Base-by-base conservation (phyloP, 306 rosid genomes). In the Vigna hirtella region DNA sequence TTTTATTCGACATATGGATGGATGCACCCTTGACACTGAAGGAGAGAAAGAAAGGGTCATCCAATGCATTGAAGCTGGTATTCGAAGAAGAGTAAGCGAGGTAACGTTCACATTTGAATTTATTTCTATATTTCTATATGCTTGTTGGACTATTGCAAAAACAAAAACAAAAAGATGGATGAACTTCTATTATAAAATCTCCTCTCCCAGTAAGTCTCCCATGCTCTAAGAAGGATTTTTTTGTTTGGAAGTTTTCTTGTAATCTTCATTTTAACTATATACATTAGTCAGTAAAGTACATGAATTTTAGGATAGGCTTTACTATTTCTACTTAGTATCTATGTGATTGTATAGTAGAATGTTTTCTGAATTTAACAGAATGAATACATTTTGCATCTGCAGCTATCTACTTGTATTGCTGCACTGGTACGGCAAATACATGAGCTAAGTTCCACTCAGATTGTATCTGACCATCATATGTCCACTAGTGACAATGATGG, bases 41-140 rank as follows among this genome's bases (percentile, higher is more conserved):
- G 97, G 91, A 77, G 98, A 92, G 77, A 86, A 91, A 85, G 97
- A 92, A 83, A 85, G 93, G 81, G 94, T 92, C 20, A 75, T 88
- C 81, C 87, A 92, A 89, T 94, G 98, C 85, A 88, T 94, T 70
- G 92, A 92, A 77, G 97, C 97, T 66, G 98, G 95, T 40, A 94
- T 94, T 85, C 88, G 70, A 53, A 90, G 98, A 94, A 80, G 97
- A 90, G 89, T 90, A 56, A 85, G 96, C 83, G 98, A 90, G 98
- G 98, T 89, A 77, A 86, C 82, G 63, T 59, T 26, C 30, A 34
- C 49, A 32, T 73, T 28, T 24, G 47, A 58, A 74, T 50, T 61
- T 69, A 58, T 40, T 77, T 76, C 38, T 43, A 9, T 18, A 43
- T 57, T 77, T 76, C 38, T 43, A 9, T 24, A 43, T 57, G 67